Conservation (phyloP, 495 filamentous ascomycete species). For the Penicillium samsonianum region DNA sequence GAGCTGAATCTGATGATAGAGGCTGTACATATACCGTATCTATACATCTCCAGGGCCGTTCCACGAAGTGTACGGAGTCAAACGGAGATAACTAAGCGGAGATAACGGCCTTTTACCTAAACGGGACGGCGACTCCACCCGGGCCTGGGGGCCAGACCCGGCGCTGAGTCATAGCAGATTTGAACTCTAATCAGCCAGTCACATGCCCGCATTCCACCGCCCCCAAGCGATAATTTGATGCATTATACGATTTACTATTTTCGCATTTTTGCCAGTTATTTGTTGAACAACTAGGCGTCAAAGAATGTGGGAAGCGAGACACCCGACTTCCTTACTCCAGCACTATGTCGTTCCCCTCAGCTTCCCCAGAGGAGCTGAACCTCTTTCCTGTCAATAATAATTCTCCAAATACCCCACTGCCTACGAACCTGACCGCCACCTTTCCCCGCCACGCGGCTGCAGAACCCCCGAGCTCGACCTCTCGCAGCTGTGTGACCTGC, state of each 20-base stretch:
- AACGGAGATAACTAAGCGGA: conserved; percentile 5
- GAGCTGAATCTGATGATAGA: not conserved
- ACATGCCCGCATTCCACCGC: not conserved
- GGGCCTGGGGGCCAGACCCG: not conserved
- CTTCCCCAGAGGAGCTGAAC: conserved; percentile 28
- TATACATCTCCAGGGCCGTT: not conserved
- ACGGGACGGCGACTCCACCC: too few species aligned
- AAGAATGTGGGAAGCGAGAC: conserved; percentile 16
- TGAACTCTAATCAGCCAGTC: not conserved
- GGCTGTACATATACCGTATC: not conserved
- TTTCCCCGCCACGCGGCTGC: conserved; percentile 17
- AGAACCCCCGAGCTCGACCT: conserved; percentile 39
- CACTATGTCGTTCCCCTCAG: conserved; percentile 38
- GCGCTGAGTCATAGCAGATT: not conserved
- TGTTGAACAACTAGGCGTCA: not conserved
- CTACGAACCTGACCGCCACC: conserved; percentile 19
- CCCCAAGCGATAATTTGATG: too few species aligned
- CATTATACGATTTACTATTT: too few species aligned
- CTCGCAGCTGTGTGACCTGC: conserved; percentile 82
- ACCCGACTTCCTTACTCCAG: not conserved
- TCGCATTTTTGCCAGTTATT: not conserved
- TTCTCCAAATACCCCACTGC: conserved; percentile 20
- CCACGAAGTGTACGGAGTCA: too few species aligned
- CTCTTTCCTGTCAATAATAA: conserved; percentile 21
- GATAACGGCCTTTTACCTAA: not conserved